Evolutionary conservation across 1,284 basidiomycete genomes (phyloP), one percentile per base, ranked within the genome.

Genomic region (Rhodotorula sp.): DNA sequence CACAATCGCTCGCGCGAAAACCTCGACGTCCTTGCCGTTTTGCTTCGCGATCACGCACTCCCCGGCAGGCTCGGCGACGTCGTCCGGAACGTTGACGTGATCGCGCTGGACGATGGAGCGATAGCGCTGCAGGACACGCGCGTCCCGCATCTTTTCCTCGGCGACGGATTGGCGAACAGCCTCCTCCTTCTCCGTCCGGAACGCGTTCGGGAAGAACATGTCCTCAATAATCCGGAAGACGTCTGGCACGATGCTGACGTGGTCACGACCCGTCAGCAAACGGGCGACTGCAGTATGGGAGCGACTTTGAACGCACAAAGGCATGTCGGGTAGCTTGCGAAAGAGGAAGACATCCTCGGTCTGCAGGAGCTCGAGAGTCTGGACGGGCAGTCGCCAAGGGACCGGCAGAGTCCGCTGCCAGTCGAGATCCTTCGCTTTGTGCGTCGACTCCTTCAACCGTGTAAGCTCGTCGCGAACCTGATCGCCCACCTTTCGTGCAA

Each of bases 121-220:
- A n/a, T 34, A 37, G 4, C 26, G 13, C 24, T 54, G 31, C 24
- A 53, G 24, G 22, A 59, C 13, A 18, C 7, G 6, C 37, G 57
- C 59, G 15, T 22, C 20, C 53, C 7, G 37, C 37, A 16, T 44
- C 34, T 40, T 31, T 5, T 22, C 28, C 34, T 63, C 24, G 22
- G 26, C 54, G 2, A 2, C 16, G 40, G 13, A 44, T 44, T 13
- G 10, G 16, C 40, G 40, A 18, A 44, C 40, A 44, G 40, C 11
- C 6, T 55, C 24, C 16, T n/a, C 28, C 26, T 63, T 11, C 7
- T 58, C 20, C 11, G 66, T 67, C 20, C 61, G 56, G 50, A 63
- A 59, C 9, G 57, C 31, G 28, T 55, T n/a, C 15, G 34, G 31
- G 22, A 37, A 37, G 52, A 67, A 63, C 34, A 18, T 30, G 3